Percentiles rank a stretch among this genome's conserved stretches.
Conservation (phyloP, 176 grass and related monocot species). For the Cocos nucifera region DNA sequence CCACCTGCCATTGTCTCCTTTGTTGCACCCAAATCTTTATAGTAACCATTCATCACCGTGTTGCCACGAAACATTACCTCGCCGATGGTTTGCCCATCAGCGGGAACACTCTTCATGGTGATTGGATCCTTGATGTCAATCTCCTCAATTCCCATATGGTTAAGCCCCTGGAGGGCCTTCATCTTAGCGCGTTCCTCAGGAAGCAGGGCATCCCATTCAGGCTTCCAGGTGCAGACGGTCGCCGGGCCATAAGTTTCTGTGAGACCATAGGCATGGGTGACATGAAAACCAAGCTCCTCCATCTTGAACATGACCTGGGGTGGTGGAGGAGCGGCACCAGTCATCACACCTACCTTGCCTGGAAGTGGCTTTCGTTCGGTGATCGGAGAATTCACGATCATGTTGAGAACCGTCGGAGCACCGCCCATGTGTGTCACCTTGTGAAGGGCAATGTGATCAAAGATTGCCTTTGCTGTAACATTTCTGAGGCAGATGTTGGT, state of each 20-base stretch:
- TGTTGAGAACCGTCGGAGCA: slow-evolving; percentile 37
- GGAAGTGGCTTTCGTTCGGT: slow-evolving; percentile 12
- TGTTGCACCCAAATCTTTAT: slow-evolving; percentile 24
- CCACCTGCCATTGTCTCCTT: slow-evolving; percentile 30
- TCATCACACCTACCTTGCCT: slow-evolving; percentile 28
- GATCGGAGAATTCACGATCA: slow-evolving; percentile 22
- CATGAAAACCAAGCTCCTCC: slow-evolving; percentile 39
- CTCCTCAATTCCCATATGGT: slow-evolving; percentile 28
- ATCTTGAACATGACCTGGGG: slow-evolving; percentile 20
- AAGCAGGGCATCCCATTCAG: slow-evolving; percentile 45
- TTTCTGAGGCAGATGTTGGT: slow-evolving; percentile 40
- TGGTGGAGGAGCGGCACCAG: slow-evolving; percentile 30
- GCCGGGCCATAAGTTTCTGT: slow-evolving; percentile 40
- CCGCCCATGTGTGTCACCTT: slow-evolving; percentile 43
- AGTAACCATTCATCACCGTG: slow-evolving; percentile 48
- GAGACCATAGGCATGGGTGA: slow-evolving; percentile 38
- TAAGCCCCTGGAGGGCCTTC: slow-evolving; percentile 37
- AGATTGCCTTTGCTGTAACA: slow-evolving; percentile 27
- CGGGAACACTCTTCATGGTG: slow-evolving; percentile 36
- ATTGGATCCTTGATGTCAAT: slow-evolving; percentile 27
- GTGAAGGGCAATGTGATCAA: slow-evolving; percentile 31
- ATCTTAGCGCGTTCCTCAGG: slow-evolving; percentile 18
- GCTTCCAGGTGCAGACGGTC: slow-evolving; percentile 35
- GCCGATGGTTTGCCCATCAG: slow-evolving; percentile 27
- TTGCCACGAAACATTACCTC: slow-evolving; percentile 53